Evolutionary conservation across 1,139 yeast species (phyloP).

Genomic region (Kodamaea ohmeri): DNA sequence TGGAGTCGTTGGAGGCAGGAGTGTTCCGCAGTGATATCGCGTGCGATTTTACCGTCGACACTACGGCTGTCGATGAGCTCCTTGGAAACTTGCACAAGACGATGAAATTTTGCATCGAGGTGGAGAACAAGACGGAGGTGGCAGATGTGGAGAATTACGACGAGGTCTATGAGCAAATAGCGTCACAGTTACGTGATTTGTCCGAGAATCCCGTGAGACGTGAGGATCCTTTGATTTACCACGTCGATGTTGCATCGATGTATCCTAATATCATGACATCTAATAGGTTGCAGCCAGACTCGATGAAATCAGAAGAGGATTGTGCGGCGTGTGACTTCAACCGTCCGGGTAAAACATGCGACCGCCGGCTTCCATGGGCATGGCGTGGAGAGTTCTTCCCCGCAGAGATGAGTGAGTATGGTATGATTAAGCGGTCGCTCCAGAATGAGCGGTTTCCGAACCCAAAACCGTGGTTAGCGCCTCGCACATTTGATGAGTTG

Average conservation of each 20-base stretch:
- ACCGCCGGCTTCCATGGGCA: constrained; percentile 88
- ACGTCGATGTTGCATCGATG: constrained; percentile 99
- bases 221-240: constrained; percentile 88
- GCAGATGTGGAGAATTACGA: constrained; percentile 80
- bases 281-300: constrained; percentile 95
- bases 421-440: constrained; percentile 81
- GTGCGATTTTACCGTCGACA: constrained; percentile 72
- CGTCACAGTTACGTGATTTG: constrained; percentile 52
- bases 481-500: constrained; percentile 69
- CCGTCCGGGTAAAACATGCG: constrained; percentile 92
- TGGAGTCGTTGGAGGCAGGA: constrained; percentile 96
- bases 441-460: constrained; percentile 78
- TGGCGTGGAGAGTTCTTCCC: constrained; percentile 98
- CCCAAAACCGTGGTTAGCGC: constrained; percentile 51
- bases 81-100: constrained; percentile 72
- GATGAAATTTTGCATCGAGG: constrained; percentile 76
- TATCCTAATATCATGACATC: constrained; percentile 99
- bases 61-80: constrained; percentile 79
- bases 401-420: constrained; percentile 86
- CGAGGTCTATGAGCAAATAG: constrained; percentile 63
- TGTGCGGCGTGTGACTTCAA: constrained; percentile 98
- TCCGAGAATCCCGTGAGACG: constrained; percentile 60
- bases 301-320: constrained; percentile 92
- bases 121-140: constrained; percentile 69
- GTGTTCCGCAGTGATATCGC: constrained; percentile 90